Conservation (phyloP, 768 basidiomycete species). For the Hygrocybe punicea region DNA sequence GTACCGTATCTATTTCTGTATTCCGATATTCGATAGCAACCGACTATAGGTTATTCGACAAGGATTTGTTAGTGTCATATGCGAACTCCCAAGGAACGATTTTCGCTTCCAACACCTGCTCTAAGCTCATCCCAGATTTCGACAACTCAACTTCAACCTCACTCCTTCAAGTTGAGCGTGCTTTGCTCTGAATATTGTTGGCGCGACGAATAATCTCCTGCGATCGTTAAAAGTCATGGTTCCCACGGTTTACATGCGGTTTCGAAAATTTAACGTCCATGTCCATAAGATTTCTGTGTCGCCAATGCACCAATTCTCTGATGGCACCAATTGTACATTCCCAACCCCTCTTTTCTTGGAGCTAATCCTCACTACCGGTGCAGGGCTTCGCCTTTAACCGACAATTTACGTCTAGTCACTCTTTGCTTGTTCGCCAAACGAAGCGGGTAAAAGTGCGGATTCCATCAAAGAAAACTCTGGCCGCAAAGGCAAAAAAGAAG, state of each 20-base stretch:
- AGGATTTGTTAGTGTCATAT: slow-evolving; percentile 83
- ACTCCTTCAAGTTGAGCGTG: slow-evolving; percentile 42
- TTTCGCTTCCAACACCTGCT: slow-evolving; percentile 72
- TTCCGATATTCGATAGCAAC: neutral
- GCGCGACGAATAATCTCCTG: slow-evolving; percentile 72
- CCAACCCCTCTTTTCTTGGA: neutral
- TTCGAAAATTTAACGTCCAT: too few relatives aligned
- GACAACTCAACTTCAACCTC: slow-evolving; percentile 53
- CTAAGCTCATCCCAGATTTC: slow-evolving; percentile 60
- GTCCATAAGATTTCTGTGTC: slow-evolving; percentile 4
- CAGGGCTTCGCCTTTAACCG: slow-evolving; percentile 24
- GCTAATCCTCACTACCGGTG: neutral
- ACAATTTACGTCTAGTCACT: slow-evolving; percentile 52
- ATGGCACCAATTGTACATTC: slow-evolving; percentile 1
- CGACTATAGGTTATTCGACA: slow-evolving; percentile 42
- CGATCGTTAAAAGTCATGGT: slow-evolving; percentile 65
- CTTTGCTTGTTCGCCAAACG: slow-evolving; percentile 47
- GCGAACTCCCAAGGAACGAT: slow-evolving; percentile 82
- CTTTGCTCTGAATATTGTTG: slow-evolving; percentile 58
- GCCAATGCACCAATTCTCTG: neutral
- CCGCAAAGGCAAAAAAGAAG: slow-evolving; percentile 59
- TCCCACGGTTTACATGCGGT: slow-evolving; percentile 6
- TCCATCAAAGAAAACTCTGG: slow-evolving; percentile 70
- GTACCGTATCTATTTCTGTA: too few relatives aligned
- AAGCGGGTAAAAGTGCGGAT: slow-evolving; percentile 49